A percentile compares a stretch with the other conserved stretches of the same genome.
phyloP scores from a whole-genome alignment of 148 eudicot genomes.

The Silene uniflora region DNA sequence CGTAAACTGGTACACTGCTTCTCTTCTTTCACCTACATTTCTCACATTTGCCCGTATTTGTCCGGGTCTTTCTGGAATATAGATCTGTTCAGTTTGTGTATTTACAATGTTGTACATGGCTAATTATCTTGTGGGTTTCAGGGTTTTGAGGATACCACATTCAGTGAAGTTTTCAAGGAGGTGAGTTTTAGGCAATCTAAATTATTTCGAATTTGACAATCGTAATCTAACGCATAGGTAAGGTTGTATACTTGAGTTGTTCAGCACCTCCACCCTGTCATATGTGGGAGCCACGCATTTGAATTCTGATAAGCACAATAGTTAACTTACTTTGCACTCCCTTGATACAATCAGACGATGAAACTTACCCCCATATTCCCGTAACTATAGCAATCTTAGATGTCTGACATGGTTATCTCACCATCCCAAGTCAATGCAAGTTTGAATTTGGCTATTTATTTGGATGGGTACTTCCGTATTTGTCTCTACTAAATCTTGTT shows the following conservation, averaged over 20 bases:
- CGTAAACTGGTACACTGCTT: constrained; percentile 50
- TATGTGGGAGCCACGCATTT: no score
- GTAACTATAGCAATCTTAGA: no score
- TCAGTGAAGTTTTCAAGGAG: constrained; percentile 80
- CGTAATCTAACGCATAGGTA: not conserved
- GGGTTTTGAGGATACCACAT: constrained; percentile 71
- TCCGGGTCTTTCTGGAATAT: not conserved
- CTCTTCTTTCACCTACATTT: constrained; percentile 15
- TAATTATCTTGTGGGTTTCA: constrained; percentile 24
- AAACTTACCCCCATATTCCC: no score
- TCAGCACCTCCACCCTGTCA: no score
- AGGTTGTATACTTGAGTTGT: no score
- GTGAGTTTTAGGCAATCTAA: constrained; percentile 34
- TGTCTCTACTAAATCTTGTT: not conserved
- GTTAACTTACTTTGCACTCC: no score
- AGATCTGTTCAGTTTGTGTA: not conserved
- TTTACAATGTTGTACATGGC: constrained; percentile 2
- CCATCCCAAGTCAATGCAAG: no score
- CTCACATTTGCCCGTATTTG: not conserved
- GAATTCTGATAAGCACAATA: no score
- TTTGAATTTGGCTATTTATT: no score
- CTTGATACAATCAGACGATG: no score
- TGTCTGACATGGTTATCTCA: no score
- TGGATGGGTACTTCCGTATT: no score
- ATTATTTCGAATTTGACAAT: not conserved